A percentile compares a stretch with the other conserved stretches of the same genome.
Evolutionary conservation across 2,329 filamentous ascomycete genomes (phyloP).

Genomic region (Fusarium austroafricanum): DNA sequence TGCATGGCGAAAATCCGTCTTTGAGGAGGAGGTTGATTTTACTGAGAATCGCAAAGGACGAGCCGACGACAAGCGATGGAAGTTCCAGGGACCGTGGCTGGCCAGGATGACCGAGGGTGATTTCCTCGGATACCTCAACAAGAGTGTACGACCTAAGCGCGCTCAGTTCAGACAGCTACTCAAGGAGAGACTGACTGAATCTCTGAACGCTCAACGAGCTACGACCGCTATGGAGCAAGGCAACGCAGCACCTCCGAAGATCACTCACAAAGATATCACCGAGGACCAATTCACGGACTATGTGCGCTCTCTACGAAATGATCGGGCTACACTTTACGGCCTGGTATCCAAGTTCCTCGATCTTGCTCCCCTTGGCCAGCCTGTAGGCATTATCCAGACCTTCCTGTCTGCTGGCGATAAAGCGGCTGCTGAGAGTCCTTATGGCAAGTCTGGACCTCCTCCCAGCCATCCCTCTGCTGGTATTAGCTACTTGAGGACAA

Average conservation of each 20-base stretch:
- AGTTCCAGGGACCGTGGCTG: slow-evolving; percentile 74
- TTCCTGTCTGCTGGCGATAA: slow-evolving; percentile 42
- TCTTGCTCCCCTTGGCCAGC: slow-evolving; percentile 63
- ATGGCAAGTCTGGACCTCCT: slow-evolving; percentile 66
- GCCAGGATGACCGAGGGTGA: slow-evolving; percentile 71
- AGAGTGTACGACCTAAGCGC: slow-evolving; percentile 64
- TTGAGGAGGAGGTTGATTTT: slow-evolving; percentile 68
- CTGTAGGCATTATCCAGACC: slow-evolving; percentile 45
- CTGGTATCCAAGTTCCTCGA: slow-evolving; percentile 72
- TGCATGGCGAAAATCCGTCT: slow-evolving; percentile 63
- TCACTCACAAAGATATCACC: slow-evolving; percentile 55
- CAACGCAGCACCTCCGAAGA: slow-evolving; percentile 44
- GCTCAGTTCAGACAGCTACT: slow-evolving; percentile 67
- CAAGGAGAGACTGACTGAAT: slow-evolving; percentile 59
- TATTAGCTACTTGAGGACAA: slow-evolving; percentile 70
- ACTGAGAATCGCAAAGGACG: slow-evolving; percentile 56
- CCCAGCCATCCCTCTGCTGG: slow-evolving; percentile 71
- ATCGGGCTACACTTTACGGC: slow-evolving; percentile 63
- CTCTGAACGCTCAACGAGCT: slow-evolving; percentile 56
- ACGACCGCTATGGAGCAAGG: slow-evolving; percentile 55
- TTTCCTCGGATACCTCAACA: slow-evolving; percentile 67
- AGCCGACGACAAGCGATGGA: slow-evolving; percentile 68
- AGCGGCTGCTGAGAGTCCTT: slow-evolving; percentile 55
- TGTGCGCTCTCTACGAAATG: slow-evolving; percentile 63
- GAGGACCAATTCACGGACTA: slow-evolving; percentile 64